phyloP scores from a whole-genome alignment of 371 early-diverging fungal species.

The Rhizopus stolonifer region DNA sequence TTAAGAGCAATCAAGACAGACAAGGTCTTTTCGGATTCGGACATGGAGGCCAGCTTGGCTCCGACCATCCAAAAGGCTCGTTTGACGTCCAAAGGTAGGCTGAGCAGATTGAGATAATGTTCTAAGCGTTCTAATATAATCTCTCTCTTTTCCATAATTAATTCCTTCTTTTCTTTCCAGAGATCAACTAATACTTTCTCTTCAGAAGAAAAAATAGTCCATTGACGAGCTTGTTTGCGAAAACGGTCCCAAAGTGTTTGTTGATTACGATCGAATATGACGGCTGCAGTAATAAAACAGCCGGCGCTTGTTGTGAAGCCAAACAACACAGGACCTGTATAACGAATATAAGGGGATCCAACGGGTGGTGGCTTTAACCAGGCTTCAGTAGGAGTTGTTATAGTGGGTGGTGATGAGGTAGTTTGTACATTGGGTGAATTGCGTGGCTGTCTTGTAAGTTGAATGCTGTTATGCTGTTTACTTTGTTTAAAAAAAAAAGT shows the following conservation, averaged over 20 bases:
- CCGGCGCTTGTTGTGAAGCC: constrained; percentile 11
- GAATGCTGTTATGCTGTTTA: neutral
- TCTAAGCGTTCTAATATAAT: constrained; percentile 10
- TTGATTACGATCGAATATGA: constrained; percentile 24
- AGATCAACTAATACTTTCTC: constrained; percentile 7
- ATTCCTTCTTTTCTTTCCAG: constrained; percentile 17
- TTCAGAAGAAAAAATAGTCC: constrained; percentile 16
- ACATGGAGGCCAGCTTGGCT: constrained; percentile 40
- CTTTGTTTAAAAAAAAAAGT: neutral
- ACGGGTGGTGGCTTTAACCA: neutral
- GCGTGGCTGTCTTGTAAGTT: neutral
- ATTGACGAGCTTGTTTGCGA: constrained; percentile 11
- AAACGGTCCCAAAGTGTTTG: constrained; percentile 26
- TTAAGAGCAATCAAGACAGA: constrained; percentile 69
- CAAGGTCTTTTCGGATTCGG: constrained; percentile 54
- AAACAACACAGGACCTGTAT: constrained; percentile 21
- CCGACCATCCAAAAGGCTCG: constrained; percentile 43
- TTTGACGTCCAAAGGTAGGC: constrained; percentile 46
- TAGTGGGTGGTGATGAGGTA: neutral
- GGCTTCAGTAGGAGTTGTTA: neutral
- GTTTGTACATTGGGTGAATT: neutral
- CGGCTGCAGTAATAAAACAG: constrained; percentile 25
- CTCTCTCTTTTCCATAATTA: constrained; percentile 14
- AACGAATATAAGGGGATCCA: constrained; percentile 17
- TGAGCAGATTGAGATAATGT: constrained; percentile 2